Percentiles rank a stretch among this genome's conserved stretches.
Conservation (phyloP, 192 early-diverging fungal species). For the Coemansia sp. region DNA sequence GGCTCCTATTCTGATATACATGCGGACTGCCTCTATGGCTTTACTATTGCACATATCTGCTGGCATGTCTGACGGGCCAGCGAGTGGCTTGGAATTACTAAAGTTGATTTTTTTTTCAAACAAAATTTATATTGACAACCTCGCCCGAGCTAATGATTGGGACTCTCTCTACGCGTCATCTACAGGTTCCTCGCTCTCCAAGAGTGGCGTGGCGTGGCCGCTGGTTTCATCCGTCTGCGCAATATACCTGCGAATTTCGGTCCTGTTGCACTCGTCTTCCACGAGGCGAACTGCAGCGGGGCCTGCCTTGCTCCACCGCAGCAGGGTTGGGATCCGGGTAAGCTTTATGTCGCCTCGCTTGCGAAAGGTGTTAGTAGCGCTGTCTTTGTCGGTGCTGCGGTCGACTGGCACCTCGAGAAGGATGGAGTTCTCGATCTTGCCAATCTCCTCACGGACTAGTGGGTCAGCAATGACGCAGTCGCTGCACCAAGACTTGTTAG, state of each 20-base stretch:
- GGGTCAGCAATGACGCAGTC: slow-evolving; percentile 57
- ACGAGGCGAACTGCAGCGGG: slow-evolving; percentile 32
- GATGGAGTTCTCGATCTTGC: slow-evolving; percentile 22
- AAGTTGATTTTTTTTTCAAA: too few species aligned
- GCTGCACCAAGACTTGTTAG: slow-evolving; percentile 43
- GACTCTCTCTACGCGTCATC: too few species aligned
- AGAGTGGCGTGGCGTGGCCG: not conserved
- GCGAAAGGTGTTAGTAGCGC: slow-evolving; percentile 33
- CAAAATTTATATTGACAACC: not conserved
- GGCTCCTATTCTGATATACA: too few species aligned
- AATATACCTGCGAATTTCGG: slow-evolving; percentile 24
- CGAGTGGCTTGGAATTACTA: not conserved
- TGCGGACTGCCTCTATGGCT: not conserved
- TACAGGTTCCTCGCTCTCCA: slow-evolving; percentile 3
- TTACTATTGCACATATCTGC: not conserved
- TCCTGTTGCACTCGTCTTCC: slow-evolving; percentile 38
- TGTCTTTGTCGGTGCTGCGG: slow-evolving; percentile 28
- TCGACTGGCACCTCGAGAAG: slow-evolving; percentile 51
- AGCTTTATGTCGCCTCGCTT: slow-evolving; percentile 29
- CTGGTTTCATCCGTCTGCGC: slow-evolving; percentile 13
- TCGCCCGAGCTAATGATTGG: not conserved
- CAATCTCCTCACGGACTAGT: slow-evolving; percentile 35
- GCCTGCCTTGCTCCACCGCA: slow-evolving; percentile 35
- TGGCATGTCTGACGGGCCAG: not conserved
- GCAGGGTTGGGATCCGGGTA: slow-evolving; percentile 40